Base-by-base conservation (phyloP, 352 stramenopile genomes). In the Phytophthora kernoviae region DNA sequence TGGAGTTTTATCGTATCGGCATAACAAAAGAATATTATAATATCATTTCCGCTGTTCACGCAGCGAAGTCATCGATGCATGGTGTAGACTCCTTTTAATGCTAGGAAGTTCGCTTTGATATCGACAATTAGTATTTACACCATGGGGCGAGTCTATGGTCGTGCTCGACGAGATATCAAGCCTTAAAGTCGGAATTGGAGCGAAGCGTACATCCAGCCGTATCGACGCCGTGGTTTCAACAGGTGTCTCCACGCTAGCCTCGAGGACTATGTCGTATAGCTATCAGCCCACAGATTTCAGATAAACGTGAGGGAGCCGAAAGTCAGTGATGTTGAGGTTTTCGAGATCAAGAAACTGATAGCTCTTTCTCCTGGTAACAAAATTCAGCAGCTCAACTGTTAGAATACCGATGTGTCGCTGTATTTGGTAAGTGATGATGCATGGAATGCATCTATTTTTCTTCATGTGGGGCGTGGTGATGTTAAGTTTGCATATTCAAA, bases 391-490 rank as follows among this genome's bases (percentile, higher is more conserved):
- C 24, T 30, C 24, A 30, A 30, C 3, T 6, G 24, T 30, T 30
- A 30, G 6, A 30, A 6, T 30, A 6, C 6, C 24, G 6, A 30
- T 30, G 3, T 6, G 24, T 6, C 24, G 24, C 24, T 5, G n/a
- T 49, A 50, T 21, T 7, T 22, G 5, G 22, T 9, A 15, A 36
- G 36, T 3, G 18, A 14, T 44, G 30, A 30, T 70, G 30, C 43
- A 47, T 41, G 15, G 14, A 17, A 40, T 51, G 15, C 58, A 67
- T 27, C 34, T 56, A 1, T 5, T 63, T 12, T 58, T 67, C 11
- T 43, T 49, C 18, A 4, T 47, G 8, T 73, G 58, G 58, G 65
- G 58, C 1, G 7, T 62, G 4, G 6, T 41, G 11, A 40, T 73
- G 14, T 37, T 73, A 0, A 48, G 11, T 10, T 48, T 68, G 39